A percentile compares a stretch with the other conserved stretches of the same genome.
Evolutionary conservation across 164 flowering plant species (phyloP).

Genomic region (Vitis rotundifolia): DNA sequence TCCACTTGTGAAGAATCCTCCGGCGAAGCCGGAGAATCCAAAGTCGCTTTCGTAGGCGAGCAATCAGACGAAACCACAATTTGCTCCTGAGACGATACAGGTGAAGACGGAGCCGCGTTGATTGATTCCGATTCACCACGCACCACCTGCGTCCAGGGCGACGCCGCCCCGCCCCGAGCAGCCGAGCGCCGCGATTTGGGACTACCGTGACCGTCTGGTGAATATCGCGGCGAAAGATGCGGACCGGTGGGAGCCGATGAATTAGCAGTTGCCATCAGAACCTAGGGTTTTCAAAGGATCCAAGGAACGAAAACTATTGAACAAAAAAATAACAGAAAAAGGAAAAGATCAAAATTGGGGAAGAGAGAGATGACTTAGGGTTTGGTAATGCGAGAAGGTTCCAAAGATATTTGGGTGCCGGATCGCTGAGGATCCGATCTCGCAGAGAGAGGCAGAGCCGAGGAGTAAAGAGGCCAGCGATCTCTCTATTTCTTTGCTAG

Average conservation of each 20-base stretch:
- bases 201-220: slow-evolving; percentile 2
- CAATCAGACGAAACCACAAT: background rate
- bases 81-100: background rate
- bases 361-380: background rate
- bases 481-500: background rate
- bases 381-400: background rate
- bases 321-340: no score
- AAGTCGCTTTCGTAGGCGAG: background rate
- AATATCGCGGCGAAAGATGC: slow-evolving; percentile 13
- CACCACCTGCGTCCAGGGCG: slow-evolving; percentile 30
- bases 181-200: slow-evolving; percentile 13
- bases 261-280: slow-evolving; percentile 17
- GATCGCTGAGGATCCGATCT: background rate
- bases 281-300: slow-evolving; percentile 14
- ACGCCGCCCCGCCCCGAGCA: background rate
- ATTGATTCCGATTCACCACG: slow-evolving; percentile 24
- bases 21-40: background rate
- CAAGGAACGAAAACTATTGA: background rate
- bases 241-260: background rate
- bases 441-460: background rate
- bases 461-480: background rate
- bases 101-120: slow-evolving; percentile 9
- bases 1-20: background rate
- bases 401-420: background rate
- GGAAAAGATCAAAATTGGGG: background rate